These are phyloP conservation scores for Candida pseudoviswanathii DNA, from an alignment of 1,139 yeast genomes.

Conservation along the genomic window DNA sequence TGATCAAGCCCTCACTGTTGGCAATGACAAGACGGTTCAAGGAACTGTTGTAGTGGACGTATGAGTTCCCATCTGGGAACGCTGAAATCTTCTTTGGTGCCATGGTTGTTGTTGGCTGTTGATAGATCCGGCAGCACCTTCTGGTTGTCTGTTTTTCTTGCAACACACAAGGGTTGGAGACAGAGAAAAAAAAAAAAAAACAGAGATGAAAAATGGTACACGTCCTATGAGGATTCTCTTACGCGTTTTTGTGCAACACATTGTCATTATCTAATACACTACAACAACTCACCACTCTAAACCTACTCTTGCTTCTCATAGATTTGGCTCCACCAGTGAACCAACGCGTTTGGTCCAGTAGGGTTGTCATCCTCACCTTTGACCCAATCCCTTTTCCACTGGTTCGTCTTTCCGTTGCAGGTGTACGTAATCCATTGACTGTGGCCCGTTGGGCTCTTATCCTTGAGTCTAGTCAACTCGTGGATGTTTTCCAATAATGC, in stretches of 20 bases:
- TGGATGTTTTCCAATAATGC: not conserved
- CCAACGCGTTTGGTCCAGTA: not conserved
- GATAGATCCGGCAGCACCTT: not conserved
- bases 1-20: conserved; percentile 52
- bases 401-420: not conserved
- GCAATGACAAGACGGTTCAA: conserved; percentile 48
- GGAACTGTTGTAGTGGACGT: conserved; percentile 36
- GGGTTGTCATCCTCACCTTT: not conserved
- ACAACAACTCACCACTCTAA: not conserved
- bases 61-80: conserved; percentile 51
- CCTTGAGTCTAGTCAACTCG: not conserved
- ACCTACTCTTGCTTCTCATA: not conserved
- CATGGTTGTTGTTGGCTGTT: conserved; percentile 7
- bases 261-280: not conserved
- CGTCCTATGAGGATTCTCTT: not conserved
- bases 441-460: not conserved
- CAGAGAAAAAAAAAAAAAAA: not conserved
- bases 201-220: not conserved
- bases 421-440: conserved; percentile 1
- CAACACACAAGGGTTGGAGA: not conserved
- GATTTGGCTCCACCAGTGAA: not conserved
- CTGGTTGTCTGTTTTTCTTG: not conserved
- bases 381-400: conserved; percentile 4
- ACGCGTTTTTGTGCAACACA: conserved; percentile 2
- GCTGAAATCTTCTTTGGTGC: conserved; percentile 29